These are phyloP conservation scores for Pugionium cornutum DNA, from an alignment of 345 rosid species.

Conservation along the genomic window DNA sequence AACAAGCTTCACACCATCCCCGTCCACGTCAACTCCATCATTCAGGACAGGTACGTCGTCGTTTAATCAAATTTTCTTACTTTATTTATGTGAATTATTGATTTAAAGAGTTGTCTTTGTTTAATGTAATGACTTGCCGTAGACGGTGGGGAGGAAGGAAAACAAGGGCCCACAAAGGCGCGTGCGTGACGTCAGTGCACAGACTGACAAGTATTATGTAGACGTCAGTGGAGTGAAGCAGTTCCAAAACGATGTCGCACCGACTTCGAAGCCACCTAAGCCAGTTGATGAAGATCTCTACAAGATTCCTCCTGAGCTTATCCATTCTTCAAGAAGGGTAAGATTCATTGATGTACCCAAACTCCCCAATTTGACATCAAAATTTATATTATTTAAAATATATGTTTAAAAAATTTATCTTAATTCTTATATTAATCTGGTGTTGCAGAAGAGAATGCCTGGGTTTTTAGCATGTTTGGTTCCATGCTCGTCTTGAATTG, in stretches of 20 bases:
- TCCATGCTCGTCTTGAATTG: constrained; percentile 55
- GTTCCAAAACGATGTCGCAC: constrained; percentile 28
- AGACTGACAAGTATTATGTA: constrained; percentile 18
- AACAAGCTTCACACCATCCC: constrained; percentile 33
- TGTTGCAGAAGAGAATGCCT: constrained; percentile 63
- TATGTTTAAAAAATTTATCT: neutral
- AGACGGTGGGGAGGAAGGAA: constrained; percentile 49
- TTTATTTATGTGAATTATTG: too few species aligned
- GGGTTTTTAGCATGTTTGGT: constrained; percentile 75
- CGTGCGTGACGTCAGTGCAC: constrained; percentile 56
- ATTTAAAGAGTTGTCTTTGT: too few species aligned
- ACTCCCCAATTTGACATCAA: too few species aligned
- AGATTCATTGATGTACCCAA: neutral
- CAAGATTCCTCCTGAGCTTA: constrained; percentile 81
- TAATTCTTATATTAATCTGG: neutral
- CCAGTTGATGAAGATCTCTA: constrained; percentile 91
- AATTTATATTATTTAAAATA: too few species aligned
- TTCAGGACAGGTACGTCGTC: constrained; percentile 28
- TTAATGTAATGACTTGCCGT: constrained; percentile 29
- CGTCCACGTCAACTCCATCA: constrained; percentile 36
- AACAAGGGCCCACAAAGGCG: constrained; percentile 51
- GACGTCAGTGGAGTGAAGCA: constrained; percentile 41
- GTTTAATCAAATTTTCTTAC: neutral
- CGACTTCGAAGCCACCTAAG: constrained; percentile 46
- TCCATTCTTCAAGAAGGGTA: constrained; percentile 62